A percentile compares a stretch with the other conserved stretches of the same genome.
Conservation (phyloP, 176 grass and related monocot species). For the Tuctoria greenei region DNA sequence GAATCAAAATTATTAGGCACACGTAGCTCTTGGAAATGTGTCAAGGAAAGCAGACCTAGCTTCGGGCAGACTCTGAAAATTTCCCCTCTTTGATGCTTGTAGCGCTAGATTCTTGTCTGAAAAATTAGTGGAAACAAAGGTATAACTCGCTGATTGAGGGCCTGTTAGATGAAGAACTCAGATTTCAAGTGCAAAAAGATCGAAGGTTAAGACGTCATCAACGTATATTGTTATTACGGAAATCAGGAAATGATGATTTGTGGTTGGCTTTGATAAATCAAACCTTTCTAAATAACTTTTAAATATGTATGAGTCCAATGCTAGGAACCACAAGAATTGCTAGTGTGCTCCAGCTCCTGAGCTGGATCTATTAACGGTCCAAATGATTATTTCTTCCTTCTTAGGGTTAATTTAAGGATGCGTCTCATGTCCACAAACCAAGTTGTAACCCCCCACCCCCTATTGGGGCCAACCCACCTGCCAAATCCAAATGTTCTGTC, state of each 20-base stretch:
- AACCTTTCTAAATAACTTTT: not conserved
- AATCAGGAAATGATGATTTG: not conserved
- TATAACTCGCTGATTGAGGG: not conserved
- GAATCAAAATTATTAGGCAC: constrained; percentile 29
- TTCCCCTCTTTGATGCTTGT: not conserved
- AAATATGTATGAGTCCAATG: not conserved
- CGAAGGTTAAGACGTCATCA: not conserved
- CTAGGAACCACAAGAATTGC: constrained; percentile 6
- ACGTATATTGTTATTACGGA: not conserved
- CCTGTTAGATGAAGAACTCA: not conserved
- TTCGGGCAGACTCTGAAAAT: not conserved
- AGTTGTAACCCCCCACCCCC: not conserved
- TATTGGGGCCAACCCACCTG: not conserved
- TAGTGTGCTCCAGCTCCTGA: not conserved
- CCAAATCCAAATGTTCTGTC: not conserved
- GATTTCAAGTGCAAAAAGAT: not conserved
- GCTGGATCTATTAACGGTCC: constrained; percentile 13
- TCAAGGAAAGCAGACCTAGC: not conserved
- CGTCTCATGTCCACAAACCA: constrained; percentile 24
- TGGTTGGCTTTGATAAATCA: constrained; percentile 1
- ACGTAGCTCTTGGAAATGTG: constrained; percentile 1
- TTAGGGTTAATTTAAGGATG: constrained; percentile 36
- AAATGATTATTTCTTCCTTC: constrained; percentile 16
- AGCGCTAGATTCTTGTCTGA: not conserved
- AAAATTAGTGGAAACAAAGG: not conserved